Conservation (phyloP, 2,329 filamentous ascomycete species). For the Hypoxylon sp. region DNA sequence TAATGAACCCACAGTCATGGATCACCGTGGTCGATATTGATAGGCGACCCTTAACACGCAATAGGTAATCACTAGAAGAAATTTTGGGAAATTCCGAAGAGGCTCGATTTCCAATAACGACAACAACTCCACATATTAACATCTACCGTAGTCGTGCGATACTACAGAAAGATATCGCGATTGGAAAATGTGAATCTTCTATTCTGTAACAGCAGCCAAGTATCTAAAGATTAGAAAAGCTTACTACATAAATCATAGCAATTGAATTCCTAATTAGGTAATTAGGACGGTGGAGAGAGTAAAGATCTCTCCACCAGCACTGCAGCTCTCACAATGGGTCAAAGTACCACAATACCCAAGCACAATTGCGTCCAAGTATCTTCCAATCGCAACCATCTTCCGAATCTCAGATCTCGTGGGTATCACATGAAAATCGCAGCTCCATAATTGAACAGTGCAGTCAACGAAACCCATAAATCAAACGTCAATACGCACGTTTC, state of each 20-base stretch:
- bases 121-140: neutral
- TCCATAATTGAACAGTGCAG: constrained; percentile 17
- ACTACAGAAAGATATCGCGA: neutral
- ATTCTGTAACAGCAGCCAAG: neutral
- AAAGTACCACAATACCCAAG: neutral
- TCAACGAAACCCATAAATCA: constrained; percentile 23
- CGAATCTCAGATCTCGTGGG: constrained; percentile 11
- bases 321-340: neutral
- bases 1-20: constrained; percentile 25
- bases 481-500: constrained; percentile 39
- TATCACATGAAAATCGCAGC: constrained; percentile 28
- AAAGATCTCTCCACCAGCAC: neutral
- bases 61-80: constrained; percentile 4
- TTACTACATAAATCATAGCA: neutral
- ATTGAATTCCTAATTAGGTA: neutral
- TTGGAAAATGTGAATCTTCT: neutral
- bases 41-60: constrained; percentile 4
- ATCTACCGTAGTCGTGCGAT: neutral
- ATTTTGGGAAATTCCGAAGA: constrained; percentile 5
- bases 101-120: constrained; percentile 9
- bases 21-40: constrained; percentile 13
- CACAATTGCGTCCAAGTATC: neutral
- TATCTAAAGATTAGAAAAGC: neutral
- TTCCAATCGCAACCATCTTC: neutral
- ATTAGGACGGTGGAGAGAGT: neutral